Evolutionary conservation across 106 monocot species (phyloP), one percentile per base, ranked within the genome.

Genomic region (Allium sativum): DNA sequence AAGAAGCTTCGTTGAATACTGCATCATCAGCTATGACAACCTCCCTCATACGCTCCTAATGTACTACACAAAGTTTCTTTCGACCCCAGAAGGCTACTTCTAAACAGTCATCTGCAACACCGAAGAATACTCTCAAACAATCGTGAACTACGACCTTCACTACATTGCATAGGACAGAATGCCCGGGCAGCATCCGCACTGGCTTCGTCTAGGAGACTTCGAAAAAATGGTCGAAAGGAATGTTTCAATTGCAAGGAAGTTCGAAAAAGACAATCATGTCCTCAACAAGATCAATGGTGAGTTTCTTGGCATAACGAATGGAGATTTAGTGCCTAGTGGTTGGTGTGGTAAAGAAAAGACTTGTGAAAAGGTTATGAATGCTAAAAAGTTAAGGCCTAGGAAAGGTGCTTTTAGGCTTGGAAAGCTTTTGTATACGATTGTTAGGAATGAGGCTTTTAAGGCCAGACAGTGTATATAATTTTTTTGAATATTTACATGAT

Each of bases 61-160:
- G 58, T 58, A 58, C 58, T 58, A 58, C 40, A 20, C 58, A 20
- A 58, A 58, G 12, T 58, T 58, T 40, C 9, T 58, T 40, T 58
- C 58, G 22, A 10, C 58, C 40, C 58, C 58, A 31, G 58, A 58
- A 22, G 53, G 53, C 53, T 54, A 54, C 53, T 54, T 54, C 53
- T 17, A 54, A 6, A 54, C 53, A 13, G 53, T 58, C 58, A 58
- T 58, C 21, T 58, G 58, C 58, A 58, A 58, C 21, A 15, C 58
- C 19, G 19, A 18, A 4, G 18, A 7, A 9, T 58, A 15, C 18
- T 9, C 6, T 6, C 8, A n/a, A 6, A 58, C 58, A 8, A 15
- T 40, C 9, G 14, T 58, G 22, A 58, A 20, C 21, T 40, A 58
- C 17, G 58, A 58, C 58, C 58, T 58, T 40, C 58, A 58, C 58